Conservation (phyloP, 495 filamentous ascomycete genomes). For the Penicillium malachiteum region DNA sequence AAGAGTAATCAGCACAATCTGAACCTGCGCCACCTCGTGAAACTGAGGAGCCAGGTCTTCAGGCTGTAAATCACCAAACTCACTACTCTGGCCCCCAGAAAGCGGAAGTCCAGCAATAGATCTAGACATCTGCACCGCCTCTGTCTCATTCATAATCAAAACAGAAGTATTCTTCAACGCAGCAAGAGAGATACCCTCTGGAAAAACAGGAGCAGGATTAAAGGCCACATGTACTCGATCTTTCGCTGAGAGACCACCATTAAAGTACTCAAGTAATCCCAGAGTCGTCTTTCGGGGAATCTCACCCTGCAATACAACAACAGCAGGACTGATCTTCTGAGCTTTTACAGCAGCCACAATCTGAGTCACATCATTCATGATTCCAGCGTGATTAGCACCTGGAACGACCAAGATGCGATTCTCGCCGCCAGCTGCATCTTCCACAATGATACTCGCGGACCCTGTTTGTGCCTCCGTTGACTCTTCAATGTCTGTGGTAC, state of each 20-base stretch:
- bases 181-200: conserved; percentile 43
- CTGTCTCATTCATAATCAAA: conserved; percentile 79
- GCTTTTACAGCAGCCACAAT: conserved; percentile 8
- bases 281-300: conserved; percentile 68
- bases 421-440: conserved; percentile 47
- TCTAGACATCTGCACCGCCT: conserved; percentile 62
- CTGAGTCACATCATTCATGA: conserved; percentile 12
- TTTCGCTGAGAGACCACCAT: background rate
- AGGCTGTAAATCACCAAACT: conserved; percentile 20
- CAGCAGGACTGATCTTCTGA: conserved; percentile 34
- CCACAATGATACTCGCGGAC: conserved; percentile 29
- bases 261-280: conserved; percentile 57
- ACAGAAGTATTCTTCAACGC: conserved; percentile 61
- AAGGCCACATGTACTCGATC: conserved; percentile 18
- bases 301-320: conserved; percentile 78
- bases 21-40: conserved; percentile 54
- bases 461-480: conserved; percentile 18
- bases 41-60: conserved; percentile 52
- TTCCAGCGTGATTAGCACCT: conserved; percentile 63
- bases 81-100: conserved; percentile 3
- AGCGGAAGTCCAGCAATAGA: conserved; percentile 20
- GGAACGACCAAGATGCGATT: conserved; percentile 76
- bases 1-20: conserved; percentile 72
- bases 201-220: conserved; percentile 73
- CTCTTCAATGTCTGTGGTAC: conserved; percentile 17